These are phyloP conservation scores for Hyaloscypha bicolor DNA, from an alignment of 495 filamentous ascomycete genomes.

Conservation along the genomic window DNA sequence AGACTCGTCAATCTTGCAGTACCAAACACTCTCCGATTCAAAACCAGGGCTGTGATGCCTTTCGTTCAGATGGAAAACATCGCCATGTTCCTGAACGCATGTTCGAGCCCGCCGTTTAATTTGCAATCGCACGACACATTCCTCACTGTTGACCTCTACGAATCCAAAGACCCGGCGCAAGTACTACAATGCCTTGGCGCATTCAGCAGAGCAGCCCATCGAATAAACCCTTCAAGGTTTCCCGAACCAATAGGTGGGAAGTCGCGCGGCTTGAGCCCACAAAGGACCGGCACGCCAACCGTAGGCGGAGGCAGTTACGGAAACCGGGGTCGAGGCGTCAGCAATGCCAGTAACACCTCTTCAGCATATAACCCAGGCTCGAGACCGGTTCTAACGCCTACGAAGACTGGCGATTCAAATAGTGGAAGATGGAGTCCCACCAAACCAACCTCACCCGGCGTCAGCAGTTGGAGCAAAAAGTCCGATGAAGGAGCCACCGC, in stretches of 20 bases:
- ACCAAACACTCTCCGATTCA: conserved; percentile 40
- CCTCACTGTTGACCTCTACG: conserved; percentile 95
- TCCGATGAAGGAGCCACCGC: conserved; percentile 76
- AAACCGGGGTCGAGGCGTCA: conserved; percentile 60
- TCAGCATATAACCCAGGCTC: conserved; percentile 43
- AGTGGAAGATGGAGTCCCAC: conserved; percentile 65
- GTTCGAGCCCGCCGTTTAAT: conserved; percentile 79
- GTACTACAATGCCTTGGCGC: conserved; percentile 91
- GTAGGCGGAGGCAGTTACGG: conserved; percentile 37
- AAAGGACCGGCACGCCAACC: conserved; percentile 59
- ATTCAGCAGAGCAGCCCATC: conserved; percentile 85
- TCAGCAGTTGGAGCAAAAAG: conserved; percentile 91
- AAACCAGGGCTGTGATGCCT: conserved; percentile 64
- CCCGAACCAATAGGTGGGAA: conserved; percentile 70
- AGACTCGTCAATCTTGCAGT: conserved; percentile 85
- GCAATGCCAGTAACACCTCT: conserved; percentile 67
- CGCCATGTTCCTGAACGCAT: conserved; percentile 89
- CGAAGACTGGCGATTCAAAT: conserved; percentile 49
- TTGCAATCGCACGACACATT: conserved; percentile 94
- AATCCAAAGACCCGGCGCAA: conserved; percentile 94
- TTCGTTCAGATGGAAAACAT: conserved; percentile 99
- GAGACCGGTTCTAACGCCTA: conserved; percentile 43
- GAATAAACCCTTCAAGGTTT: conserved; percentile 73
- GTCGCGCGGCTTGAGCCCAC: conserved; percentile 68
- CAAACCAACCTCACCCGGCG: conserved; percentile 48